Evolutionary conservation across 2,329 filamentous ascomycete genomes (phyloP).

Genomic region (Lasiodiplodia sp.): DNA sequence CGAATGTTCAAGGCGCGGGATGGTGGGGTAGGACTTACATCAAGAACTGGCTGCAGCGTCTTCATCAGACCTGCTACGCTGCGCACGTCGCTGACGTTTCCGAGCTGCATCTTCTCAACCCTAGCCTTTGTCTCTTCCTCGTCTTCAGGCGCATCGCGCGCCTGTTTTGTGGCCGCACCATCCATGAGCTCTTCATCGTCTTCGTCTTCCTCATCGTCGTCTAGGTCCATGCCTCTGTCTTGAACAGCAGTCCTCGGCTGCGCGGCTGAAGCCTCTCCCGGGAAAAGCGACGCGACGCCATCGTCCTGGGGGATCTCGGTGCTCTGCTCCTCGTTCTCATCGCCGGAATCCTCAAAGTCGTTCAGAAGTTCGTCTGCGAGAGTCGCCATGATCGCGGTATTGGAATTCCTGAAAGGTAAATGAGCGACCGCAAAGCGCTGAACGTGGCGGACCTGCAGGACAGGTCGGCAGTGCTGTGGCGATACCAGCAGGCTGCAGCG

Average conservation of each 20-base stretch:
- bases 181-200: constrained; percentile 67
- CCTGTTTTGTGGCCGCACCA: constrained; percentile 47
- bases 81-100: constrained; percentile 70
- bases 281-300: constrained; percentile 40
- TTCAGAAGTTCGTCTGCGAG: constrained; percentile 91
- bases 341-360: constrained; percentile 86
- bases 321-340: constrained; percentile 71
- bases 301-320: constrained; percentile 46
- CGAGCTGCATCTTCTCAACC: constrained; percentile 82
- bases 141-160: constrained; percentile 63
- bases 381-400: constrained; percentile 71
- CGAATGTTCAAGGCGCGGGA: constrained; percentile 7
- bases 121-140: constrained; percentile 77
- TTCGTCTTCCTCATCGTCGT: constrained; percentile 67
- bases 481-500: neutral
- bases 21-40: constrained; percentile 63
- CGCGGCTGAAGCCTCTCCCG: constrained; percentile 36
- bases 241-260: constrained; percentile 32
- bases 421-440: no score
- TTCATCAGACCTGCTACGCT: constrained; percentile 83
- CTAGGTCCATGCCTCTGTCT: constrained; percentile 61
- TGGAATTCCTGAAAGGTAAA: no score
- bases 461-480: neutral
- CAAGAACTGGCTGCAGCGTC: constrained; percentile 78
- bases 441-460: neutral